phyloP scores from a whole-genome alignment of 345 rosid genomes.

The Conringia planisiliqua region DNA sequence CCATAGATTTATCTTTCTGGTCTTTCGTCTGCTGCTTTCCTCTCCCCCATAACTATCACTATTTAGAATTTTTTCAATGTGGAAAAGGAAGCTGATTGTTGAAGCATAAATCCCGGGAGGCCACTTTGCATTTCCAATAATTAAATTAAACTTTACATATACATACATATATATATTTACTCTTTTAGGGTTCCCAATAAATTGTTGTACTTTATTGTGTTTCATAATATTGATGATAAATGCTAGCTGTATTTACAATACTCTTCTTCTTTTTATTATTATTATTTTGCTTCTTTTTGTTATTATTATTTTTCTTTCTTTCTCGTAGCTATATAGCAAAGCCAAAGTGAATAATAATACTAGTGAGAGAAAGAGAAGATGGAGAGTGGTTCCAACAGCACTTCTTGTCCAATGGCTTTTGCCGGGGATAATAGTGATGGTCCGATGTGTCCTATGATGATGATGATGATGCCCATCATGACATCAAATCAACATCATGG shows the following conservation, averaged over 20 bases:
- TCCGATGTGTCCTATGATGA: conserved; percentile 54
- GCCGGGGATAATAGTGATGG: conserved; percentile 68
- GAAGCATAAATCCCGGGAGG: conserved; percentile 95
- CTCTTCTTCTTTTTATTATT: conserved; percentile 11
- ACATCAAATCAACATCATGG: conserved; percentile 39
- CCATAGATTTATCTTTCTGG: conserved; percentile 20
- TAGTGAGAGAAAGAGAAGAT: conserved; percentile 40
- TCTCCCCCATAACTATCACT: conserved; percentile 39
- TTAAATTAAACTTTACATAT: neutral
- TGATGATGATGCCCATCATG: conserved; percentile 69
- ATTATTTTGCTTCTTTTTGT: neutral
- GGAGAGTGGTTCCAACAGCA: conserved; percentile 77
- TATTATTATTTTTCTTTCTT: neutral
- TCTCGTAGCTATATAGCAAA: conserved; percentile 38
- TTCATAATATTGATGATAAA: conserved; percentile 35
- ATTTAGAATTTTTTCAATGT: conserved; percentile 50
- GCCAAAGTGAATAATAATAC: conserved; percentile 40
- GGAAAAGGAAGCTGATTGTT: conserved; percentile 59
- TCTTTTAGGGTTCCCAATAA: conserved; percentile 37
- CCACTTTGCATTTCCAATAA: conserved; percentile 34
- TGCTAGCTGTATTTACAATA: conserved; percentile 37
- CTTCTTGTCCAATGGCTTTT: conserved; percentile 63
- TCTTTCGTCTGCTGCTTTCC: conserved; percentile 32
- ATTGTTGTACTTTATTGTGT: conserved; percentile 33
- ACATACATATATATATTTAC: conserved; percentile 6